Base-by-base conservation (phyloP, 805 yeast species). In the Ogataea allantospora region DNA sequence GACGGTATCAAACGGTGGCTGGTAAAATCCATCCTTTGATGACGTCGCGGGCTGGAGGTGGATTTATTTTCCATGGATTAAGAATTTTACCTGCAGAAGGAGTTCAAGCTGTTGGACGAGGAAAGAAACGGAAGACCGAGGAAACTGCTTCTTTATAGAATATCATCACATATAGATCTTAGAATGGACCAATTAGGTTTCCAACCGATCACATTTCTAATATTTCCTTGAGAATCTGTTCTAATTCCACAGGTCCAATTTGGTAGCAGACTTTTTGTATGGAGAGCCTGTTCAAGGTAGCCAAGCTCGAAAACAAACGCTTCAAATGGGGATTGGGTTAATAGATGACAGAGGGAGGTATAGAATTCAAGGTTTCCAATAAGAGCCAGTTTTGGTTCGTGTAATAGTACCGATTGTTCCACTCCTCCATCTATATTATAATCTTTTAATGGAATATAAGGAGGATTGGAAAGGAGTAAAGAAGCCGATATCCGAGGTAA, bases 1-100 rank as follows among this genome's bases (percentile, higher is more conserved):
- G 97, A 47, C 81, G 80, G 33, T 89, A 83, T 58, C 99, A 93
- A 66, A 88, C 97, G 3, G 78, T 91, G 19, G 87, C 95, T 13
- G 99, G 98, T 6, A 80, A 95, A 57, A 68, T 91, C 54, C 99
- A 93, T 60, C 99, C 99, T 0, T 57, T 81, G 43, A 93, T 93
- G 99, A 86, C 97, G 0, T 80, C 83, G 72, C 74, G 87, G 53
- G 88, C 95, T 6, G 89, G 83, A 41, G 98, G 97, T 22, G 99
- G 99, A 0, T 91, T 78, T 58, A 58, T 93, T 2, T 66, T 88
- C 48, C 74, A 79, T 67, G 95, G 91, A 3, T 75, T 85, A 11
- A 71, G 85, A 33, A 97, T 93, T 0, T 65, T 78, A 36, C 96
- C 96, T 2, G 63, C 70, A 30, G 82, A 75, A 22, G 69, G 70